Percentiles rank a stretch among this genome's conserved stretches.
phyloP scores from a whole-genome alignment of 225 moss, liverwort and hornwort genomes.

The Climacium dendroides region DNA sequence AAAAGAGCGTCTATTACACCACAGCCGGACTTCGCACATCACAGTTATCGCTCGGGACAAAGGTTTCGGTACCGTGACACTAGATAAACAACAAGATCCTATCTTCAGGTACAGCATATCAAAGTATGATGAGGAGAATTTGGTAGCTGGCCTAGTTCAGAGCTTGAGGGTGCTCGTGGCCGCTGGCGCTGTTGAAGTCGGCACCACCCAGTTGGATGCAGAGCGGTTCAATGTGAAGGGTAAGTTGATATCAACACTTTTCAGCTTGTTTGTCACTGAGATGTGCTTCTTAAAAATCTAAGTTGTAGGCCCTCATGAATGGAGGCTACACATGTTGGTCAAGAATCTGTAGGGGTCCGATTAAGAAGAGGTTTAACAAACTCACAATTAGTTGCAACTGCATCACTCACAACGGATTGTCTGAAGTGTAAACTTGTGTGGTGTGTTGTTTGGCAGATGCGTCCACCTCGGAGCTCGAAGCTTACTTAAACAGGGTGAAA shows the following conservation, averaged over 20 bases:
- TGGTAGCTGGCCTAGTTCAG: constrained; percentile 27
- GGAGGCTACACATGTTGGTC: not conserved
- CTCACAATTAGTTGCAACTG: not conserved
- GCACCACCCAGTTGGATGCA: constrained; percentile 51
- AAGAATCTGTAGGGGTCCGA: not conserved
- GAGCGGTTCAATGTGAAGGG: constrained; percentile 26
- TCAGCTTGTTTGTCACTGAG: not conserved
- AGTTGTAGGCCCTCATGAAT: not conserved
- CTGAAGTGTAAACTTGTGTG: not conserved
- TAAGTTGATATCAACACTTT: not conserved
- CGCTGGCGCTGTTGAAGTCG: constrained; percentile 74
- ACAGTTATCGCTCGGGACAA: constrained; percentile 53
- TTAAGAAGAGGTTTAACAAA: not conserved
- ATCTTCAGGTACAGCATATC: constrained; percentile 19
- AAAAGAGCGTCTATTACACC: constrained; percentile 43
- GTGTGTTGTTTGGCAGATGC: not conserved
- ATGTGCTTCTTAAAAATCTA: not conserved
- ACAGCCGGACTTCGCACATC: constrained; percentile 40
- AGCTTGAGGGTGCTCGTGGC: constrained; percentile 55
- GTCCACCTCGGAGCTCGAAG: constrained; percentile 13
- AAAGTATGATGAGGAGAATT: constrained; percentile 22
- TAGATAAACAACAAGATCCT: not conserved
- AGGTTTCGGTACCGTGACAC: constrained; percentile 34
- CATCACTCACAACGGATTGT: no score
- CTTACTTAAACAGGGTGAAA: constrained; percentile 15